Evolutionary conservation across 176 grass and related monocot genomes (phyloP), one percentile per base, ranked within the genome.

Genomic region (Typha latifolia): DNA sequence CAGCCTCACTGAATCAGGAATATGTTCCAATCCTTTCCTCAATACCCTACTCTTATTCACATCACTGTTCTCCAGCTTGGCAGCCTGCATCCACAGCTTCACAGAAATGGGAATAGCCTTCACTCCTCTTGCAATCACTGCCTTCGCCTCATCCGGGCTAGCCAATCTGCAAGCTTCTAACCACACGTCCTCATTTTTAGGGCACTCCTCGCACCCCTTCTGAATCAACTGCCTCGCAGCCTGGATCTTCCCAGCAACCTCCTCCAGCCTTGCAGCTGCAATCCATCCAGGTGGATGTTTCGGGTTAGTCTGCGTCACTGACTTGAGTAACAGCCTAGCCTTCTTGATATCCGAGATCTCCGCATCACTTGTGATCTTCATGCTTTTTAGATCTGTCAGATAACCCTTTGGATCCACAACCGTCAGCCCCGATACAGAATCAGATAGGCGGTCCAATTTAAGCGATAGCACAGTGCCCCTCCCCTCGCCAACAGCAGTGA

Each of bases 271-370:
- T 67, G 91, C 87, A 15, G 91, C 91, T 15, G 91, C 91, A 68
- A 96, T 96, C 91, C 91, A 96, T 74, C 91, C 91, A 3, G 91
- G 91, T 16, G 91, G 87, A 3, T 96, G 91, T 63, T 96, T 96
- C 19, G 91, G 91, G 61, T 96, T 96, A 1, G 91, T 96, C 80
- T 90, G 91, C 0, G 82, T 96, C 68, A 96, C 87, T 12, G 91
- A 96, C 72, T 90, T 90, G 14, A 90, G 84, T 69, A 96, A 48
- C 48, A 96, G 72, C 12, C 87, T 83, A 2, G 91, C 91, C 79
- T 96, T 96, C 49, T 96, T 96, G 51, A 96, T 90, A 76, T 96
- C 91, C 31, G 87, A 96, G 47, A 96, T 96, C 78, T 96, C 91
- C 18, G 91, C 91, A 66, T 96, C 91, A 22, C 91, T 96, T 5